These are phyloP conservation scores for Claviceps arundinis DNA, from an alignment of 2,329 filamentous ascomycete genomes.

Conservation along the genomic window DNA sequence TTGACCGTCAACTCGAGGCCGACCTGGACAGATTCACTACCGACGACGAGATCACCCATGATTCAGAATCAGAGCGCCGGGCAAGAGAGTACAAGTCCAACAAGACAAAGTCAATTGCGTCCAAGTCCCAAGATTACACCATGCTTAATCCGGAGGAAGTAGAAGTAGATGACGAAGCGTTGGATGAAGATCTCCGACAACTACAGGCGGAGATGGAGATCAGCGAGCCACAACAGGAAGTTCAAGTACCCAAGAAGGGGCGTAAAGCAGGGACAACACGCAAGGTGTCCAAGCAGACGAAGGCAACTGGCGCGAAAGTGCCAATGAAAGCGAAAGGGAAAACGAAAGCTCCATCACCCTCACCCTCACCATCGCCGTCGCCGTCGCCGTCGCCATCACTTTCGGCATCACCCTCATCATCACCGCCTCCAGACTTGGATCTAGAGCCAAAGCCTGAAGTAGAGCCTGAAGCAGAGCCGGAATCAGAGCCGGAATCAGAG, in stretches of 20 bases:
- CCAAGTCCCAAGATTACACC: constrained; percentile 27
- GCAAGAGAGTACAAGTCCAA: constrained; percentile 15
- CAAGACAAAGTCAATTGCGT: constrained; percentile 16
- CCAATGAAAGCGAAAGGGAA: too few species aligned
- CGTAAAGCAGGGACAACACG: constrained; percentile 35
- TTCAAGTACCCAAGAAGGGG: constrained; percentile 39
- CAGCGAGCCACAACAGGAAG: constrained; percentile 22
- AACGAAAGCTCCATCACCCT: constrained; percentile 22
- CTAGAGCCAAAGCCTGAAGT: background rate
- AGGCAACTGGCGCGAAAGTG: constrained; percentile 10
- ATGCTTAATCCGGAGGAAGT: constrained; percentile 39
- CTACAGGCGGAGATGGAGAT: constrained; percentile 36
- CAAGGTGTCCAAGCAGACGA: constrained; percentile 40
- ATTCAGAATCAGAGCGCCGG: constrained; percentile 32
- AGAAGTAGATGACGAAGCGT: constrained; percentile 31
- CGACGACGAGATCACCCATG: constrained; percentile 34
- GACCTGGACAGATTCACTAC: constrained; percentile 46
- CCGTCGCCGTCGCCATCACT: constrained; percentile 12
- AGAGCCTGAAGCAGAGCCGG: background rate
- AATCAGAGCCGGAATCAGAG: constrained; percentile 9
- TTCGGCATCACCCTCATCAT: constrained; percentile 4
- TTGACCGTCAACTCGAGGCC: constrained; percentile 51
- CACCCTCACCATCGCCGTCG: background rate
- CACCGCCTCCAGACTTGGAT: background rate
- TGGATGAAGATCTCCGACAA: constrained; percentile 37